Evolutionary conservation across 1,284 basidiomycete genomes (phyloP).

Genomic region (Irpex rosettiformis): DNA sequence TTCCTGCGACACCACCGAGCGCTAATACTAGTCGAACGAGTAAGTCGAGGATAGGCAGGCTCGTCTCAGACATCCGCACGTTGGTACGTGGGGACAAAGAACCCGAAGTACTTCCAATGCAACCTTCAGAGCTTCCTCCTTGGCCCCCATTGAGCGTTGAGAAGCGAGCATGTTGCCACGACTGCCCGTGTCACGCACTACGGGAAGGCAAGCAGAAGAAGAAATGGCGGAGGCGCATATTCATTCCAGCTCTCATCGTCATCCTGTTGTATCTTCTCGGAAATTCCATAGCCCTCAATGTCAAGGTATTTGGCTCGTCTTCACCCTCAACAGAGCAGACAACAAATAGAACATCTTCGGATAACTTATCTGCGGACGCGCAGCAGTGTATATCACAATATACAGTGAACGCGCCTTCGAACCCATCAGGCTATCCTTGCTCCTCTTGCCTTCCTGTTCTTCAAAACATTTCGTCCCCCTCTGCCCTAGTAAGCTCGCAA

Average conservation of each 20-base stretch:
- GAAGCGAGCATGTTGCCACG: constrained; percentile 31
- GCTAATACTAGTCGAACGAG: neutral
- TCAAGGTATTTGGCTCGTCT: constrained; percentile 30
- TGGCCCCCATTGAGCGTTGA: constrained; percentile 41
- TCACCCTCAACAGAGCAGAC: constrained; percentile 11
- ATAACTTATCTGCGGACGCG: constrained; percentile 34
- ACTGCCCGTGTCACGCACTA: constrained; percentile 25
- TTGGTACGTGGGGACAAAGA: constrained; percentile 19
- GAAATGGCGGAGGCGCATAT: constrained; percentile 27
- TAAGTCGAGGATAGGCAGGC: constrained; percentile 30
- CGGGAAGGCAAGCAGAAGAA: constrained; percentile 24
- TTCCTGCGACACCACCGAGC: constrained; percentile 9
- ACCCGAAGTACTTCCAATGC: constrained; percentile 27
- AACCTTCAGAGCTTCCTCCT: constrained; percentile 25
- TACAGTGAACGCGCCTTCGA: constrained; percentile 41
- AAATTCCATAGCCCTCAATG: constrained; percentile 38
- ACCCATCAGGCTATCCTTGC: constrained; percentile 45
- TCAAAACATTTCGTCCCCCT: constrained; percentile 33
- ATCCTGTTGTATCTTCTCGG: constrained; percentile 42
- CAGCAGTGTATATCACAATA: constrained; percentile 47
- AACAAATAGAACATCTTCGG: constrained; percentile 18
- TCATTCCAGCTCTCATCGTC: constrained; percentile 33
- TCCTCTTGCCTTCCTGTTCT: constrained; percentile 42
- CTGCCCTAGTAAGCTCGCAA: constrained; percentile 29
- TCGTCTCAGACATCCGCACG: constrained; percentile 35